Base-by-base conservation (phyloP, 2,329 filamentous ascomycete species). In the Penicillium sclerotigenum region DNA sequence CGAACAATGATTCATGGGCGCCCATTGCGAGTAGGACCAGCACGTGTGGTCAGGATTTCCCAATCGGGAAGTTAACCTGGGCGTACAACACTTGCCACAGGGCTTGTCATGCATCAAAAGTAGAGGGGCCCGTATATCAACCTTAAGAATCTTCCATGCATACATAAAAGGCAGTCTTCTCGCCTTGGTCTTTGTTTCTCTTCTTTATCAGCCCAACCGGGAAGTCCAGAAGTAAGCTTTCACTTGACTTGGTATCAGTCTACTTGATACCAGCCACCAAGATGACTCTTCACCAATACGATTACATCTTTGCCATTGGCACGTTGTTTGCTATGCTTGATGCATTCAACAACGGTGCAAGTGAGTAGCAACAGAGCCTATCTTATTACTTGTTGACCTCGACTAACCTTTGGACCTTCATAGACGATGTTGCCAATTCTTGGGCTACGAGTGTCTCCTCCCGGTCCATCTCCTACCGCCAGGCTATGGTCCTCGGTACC, bases 401-500 rank as follows among this genome's bases (percentile, higher is more conserved):
- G 9, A 22, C 45, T 57, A 37, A 45, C 20, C 5, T 6, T 33
- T 36, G 26, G 0, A 42, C 20, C 2, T 29, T 20, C 11, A 26
- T 7, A 71, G 69, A 91, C 74, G 89, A 92, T 87, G 89, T 93
- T 55, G 89, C 89, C 69, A 93, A 93, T 76, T 79, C 89, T 48
- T 92, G 88, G 87, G 89, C 89, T 8, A 92, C 89, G 65, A 87
- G 84, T 67, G 88, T 92, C 57, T 91, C 89, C 20, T 91, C 89
- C n/a, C 79, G 89, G 52, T 91, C 89, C 62, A 63, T 71, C 56
- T 67, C 67, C 24, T 71, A 71, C 40, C 62, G 68, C 16, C 68
- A 70, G 60, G 69, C 69, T 24, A 71, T 71, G 69, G 38, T 71
- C 20, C 67, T 88, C 46, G 83, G 85, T 46, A 81, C 83, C 45